phyloP scores from a whole-genome alignment of 2,329 filamentous ascomycete genomes.

The Stagonosporopsis cucurbitacearum region DNA sequence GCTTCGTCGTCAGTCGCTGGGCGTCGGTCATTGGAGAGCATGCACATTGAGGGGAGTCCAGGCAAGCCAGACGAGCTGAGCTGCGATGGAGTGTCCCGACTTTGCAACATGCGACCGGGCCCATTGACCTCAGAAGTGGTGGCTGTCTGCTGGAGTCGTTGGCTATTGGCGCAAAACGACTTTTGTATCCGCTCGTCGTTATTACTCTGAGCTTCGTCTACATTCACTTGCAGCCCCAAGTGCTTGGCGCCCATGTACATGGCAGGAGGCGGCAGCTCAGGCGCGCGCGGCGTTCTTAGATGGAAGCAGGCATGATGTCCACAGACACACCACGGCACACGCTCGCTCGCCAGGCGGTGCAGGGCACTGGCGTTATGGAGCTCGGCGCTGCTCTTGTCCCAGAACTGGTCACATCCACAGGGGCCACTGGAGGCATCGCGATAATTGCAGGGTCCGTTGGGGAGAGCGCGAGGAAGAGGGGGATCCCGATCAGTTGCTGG shows the following conservation, averaged over 20 bases:
- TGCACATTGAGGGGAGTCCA: slow-evolving; percentile 47
- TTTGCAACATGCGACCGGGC: slow-evolving; percentile 28
- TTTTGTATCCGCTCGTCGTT: slow-evolving; percentile 19
- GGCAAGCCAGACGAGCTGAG: slow-evolving; percentile 44
- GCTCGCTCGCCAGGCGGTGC: slow-evolving; percentile 34
- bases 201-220: slow-evolving; percentile 16
- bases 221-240: slow-evolving; percentile 17
- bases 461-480: slow-evolving; percentile 47
- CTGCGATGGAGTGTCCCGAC: slow-evolving; percentile 37
- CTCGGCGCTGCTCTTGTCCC: slow-evolving; percentile 48
- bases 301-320: slow-evolving; percentile 66
- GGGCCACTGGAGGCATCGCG: slow-evolving; percentile 54
- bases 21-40: slow-evolving; percentile 44
- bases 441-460: slow-evolving; percentile 61
- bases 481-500: slow-evolving; percentile 23
- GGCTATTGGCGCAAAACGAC: slow-evolving; percentile 20
- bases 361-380: slow-evolving; percentile 39
- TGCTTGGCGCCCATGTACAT: slow-evolving; percentile 18
- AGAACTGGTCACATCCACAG: slow-evolving; percentile 64
- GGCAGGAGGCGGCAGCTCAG: slow-evolving; percentile 22
- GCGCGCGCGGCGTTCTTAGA: slow-evolving; percentile 37
- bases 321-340: slow-evolving; percentile 58
- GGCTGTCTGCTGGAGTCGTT: slow-evolving; percentile 23
- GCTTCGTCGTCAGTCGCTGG: slow-evolving; percentile 32
- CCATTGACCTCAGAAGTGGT: slow-evolving; percentile 28